Percentiles rank a stretch among this genome's conserved stretches.
These are phyloP conservation scores for Elymus sibiricus DNA, from an alignment of 176 grass and related monocot species.

Conservation along the genomic window DNA sequence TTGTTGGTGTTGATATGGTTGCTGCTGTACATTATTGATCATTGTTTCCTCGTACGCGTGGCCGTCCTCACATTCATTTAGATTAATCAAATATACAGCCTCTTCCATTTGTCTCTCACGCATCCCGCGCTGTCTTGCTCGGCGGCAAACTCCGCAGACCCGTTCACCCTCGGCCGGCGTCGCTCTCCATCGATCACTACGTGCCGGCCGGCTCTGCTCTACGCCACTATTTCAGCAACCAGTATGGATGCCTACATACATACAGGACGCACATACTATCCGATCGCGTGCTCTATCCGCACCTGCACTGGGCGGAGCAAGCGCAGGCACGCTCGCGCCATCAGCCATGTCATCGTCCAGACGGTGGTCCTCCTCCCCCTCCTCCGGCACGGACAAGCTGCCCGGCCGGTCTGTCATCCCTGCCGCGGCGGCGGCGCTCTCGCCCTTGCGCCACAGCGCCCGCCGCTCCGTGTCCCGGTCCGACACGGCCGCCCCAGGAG, in stretches of 20 bases:
- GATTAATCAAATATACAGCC: too few relatives aligned
- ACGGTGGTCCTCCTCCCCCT: slow-evolving; percentile 35
- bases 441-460: slow-evolving; percentile 8
- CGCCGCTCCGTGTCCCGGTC: slow-evolving; percentile 21
- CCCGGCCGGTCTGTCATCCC: neutral
- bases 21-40: too few relatives aligned
- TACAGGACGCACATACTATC: neutral
- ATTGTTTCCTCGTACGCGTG: too few relatives aligned
- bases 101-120: slow-evolving; percentile 40
- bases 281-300: too few relatives aligned
- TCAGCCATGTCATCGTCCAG: slow-evolving; percentile 36
- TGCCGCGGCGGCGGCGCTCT: slow-evolving; percentile 15
- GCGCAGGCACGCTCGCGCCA: neutral
- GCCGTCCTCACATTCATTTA: too few relatives aligned
- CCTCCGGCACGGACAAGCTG: slow-evolving; percentile 15
- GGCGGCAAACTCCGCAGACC: neutral
- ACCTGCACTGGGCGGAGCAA: neutral
- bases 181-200: neutral
- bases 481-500: neutral
- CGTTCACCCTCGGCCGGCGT: slow-evolving; percentile 1
- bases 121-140: slow-evolving; percentile 17
- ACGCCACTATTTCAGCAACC: neutral
- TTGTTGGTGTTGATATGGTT: too few relatives aligned
- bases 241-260: neutral
- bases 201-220: slow-evolving; percentile 8